Base-by-base conservation (phyloP, 2,329 filamentous ascomycete species). In the Trichoderma sp. region DNA sequence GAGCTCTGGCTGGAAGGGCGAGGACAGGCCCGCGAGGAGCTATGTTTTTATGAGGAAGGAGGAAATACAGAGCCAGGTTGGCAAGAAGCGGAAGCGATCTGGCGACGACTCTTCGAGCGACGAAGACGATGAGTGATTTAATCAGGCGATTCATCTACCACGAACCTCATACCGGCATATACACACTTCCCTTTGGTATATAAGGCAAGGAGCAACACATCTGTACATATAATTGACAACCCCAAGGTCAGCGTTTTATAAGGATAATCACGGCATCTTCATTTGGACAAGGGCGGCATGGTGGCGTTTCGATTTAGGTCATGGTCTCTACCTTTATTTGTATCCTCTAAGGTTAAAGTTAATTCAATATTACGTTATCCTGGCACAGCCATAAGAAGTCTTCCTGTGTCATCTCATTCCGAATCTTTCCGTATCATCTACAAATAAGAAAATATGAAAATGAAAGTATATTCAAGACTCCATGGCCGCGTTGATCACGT, bases 11-110 rank as follows among this genome's bases (percentile, higher is more conserved):
- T 87, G 85, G 85, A 85, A 77, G 76, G 85, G 85, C 1, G 85
- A 86, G 80, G 81, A 87, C 29, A 79, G 85, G 64, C 75, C 83
- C 0, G 86, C 90, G 29, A 85, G 91, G 80, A 92, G 89, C 80
- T 93, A 88, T 79, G 86, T 92, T 6, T 93, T 93, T 80, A 87
- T 90, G 75, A 86, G 87, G 77, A 91, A 90, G 81, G 90, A 87
- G 3, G 90, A 90, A 62, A 85, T 84, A 2, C 78, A 71, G 33
- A 77, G 78, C 27, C 78, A 78, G 16, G 77, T 74, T 60, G 79
- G 77, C 77, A 82, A 80, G 80, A 81, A 80, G 78, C 83, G 80
- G 45, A 80, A 80, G 82, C 79, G 80, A 79, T 77, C 76, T 80
- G 82, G 79, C 74, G 81, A 81, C 53, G 82, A 83, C 66, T 83